A percentile compares a stretch with the other conserved stretches of the same genome.
Evolutionary conservation across 176 grass and related monocot genomes (phyloP).

Genomic region (Oryza rufipogon): DNA sequence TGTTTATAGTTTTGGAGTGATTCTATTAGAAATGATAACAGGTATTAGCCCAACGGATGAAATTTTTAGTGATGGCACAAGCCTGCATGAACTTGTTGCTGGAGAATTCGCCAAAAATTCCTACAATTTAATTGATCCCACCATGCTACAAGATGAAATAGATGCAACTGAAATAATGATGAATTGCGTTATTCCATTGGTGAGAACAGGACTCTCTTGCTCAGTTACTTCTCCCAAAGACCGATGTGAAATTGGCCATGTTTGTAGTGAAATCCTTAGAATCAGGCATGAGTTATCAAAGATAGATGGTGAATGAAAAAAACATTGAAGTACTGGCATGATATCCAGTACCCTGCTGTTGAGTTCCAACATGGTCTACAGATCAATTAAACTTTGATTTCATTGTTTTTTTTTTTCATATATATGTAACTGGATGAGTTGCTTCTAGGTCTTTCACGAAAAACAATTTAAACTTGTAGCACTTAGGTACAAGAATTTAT

Average conservation of each 20-base stretch:
- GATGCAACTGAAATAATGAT: neutral
- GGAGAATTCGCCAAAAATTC: neutral
- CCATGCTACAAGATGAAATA: neutral
- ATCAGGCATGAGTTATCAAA: slow-evolving; percentile 27
- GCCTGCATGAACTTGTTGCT: slow-evolving; percentile 30
- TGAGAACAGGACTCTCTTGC: slow-evolving; percentile 34
- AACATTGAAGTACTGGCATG: no score
- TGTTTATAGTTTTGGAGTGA: slow-evolving; percentile 40
- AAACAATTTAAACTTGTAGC: no score
- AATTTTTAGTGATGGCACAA: slow-evolving; percentile 11
- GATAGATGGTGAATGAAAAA: no score
- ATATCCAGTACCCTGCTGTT: no score
- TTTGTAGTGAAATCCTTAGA: slow-evolving; percentile 3
- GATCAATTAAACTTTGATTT: no score
- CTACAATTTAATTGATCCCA: slow-evolving; percentile 12
- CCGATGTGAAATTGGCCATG: slow-evolving; percentile 7
- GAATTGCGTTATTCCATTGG: slow-evolving; percentile 14
- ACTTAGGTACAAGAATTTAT: no score
- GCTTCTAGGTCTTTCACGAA: no score
- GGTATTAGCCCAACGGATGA: slow-evolving; percentile 40
- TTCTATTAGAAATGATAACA: slow-evolving; percentile 53
- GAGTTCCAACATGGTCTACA: no score
- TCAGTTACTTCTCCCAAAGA: slow-evolving; percentile 30
- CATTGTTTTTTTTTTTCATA: no score
- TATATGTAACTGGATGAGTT: no score